phyloP scores from a whole-genome alignment of 306 rosid genomes.

The Cajanus cajan region DNA sequence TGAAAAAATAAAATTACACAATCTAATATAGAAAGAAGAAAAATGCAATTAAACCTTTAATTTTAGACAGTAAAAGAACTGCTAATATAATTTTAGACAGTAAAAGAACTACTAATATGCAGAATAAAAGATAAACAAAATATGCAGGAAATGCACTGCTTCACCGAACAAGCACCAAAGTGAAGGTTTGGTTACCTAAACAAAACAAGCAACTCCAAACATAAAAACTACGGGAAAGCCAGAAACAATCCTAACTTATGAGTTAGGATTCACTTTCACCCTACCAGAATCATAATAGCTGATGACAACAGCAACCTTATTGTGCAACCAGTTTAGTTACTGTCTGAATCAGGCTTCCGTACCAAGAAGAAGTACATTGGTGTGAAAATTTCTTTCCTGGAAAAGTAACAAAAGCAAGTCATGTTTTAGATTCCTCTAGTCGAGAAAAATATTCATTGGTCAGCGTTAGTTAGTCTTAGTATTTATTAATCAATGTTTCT shows the following conservation, averaged over 20 bases:
- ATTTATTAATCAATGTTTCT: background rate
- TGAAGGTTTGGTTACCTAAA: conserved; percentile 6
- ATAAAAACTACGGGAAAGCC: background rate
- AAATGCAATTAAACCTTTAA: background rate
- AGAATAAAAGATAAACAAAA: background rate
- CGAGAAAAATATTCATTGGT: background rate
- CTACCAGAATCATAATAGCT: background rate
- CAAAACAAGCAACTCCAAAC: conserved; percentile 33
- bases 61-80: background rate
- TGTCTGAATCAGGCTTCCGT: conserved; percentile 60
- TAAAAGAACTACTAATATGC: background rate
- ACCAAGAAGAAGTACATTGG: conserved; percentile 97
- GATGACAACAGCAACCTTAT: background rate
- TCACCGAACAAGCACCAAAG: background rate
- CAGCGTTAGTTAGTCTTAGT: background rate
- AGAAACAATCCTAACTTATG: conserved; percentile 16
- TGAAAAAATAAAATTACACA: background rate
- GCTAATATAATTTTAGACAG: background rate
- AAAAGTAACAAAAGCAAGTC: conserved; percentile 20
- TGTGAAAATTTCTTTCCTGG: conserved; percentile 91
- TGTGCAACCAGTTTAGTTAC: conserved; percentile 23
- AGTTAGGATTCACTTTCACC: background rate
- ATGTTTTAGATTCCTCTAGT: background rate
- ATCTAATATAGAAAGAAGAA: background rate
- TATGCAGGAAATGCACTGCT: conserved; percentile 9